Base-by-base conservation (phyloP, 805 yeast species). In the Lipomyces japonicus region DNA sequence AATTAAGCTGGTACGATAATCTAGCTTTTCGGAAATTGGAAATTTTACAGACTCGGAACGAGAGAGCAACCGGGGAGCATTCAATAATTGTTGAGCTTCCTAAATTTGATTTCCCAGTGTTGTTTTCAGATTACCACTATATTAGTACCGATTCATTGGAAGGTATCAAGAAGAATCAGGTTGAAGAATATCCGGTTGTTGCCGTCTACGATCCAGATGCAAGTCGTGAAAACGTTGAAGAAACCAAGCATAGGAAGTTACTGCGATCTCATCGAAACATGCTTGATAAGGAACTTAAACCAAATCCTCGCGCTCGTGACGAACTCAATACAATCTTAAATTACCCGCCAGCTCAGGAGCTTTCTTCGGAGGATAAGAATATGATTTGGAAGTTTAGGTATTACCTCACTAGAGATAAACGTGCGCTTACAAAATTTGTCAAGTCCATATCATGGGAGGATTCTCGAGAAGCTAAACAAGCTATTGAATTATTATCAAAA, bases 391-490 rank as follows among this genome's bases (percentile, higher is more conserved):
- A 85, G 66, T 91, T 84, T 67, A 71, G 97, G 46, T 93, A 86
- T 68, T 90, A 82, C 66, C 68, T 86, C 18, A 71, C 85, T n/a
- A 76, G 81, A 46, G 81, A 81, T 59, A 79, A 79, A 61, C 78
- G 75, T 48, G 83, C 84, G 1, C 71, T 86, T 48, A 83, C 90
- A 24, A 91, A 91, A 66, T 82, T 93, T 53, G 75, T 91, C 57
- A 88, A 89, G 65, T 82, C 95, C 39, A 85, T 90, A 16, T 83
- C 90, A 59, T 86, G 97, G 86, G 86, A 80, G 32, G 95, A 89
- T 65, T 85, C 84, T 53, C 71, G 74, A 46, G 98, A 91, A 69
- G 79, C 84, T 25, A 76, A 73, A 38, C 95, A 88, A 63, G 91
- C 89, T 7, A 75, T 87, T 43, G 86, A 82, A 50, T 72, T 87